phyloP scores from a whole-genome alignment of 1,284 basidiomycete species.

The Fomitopsis palustris region DNA sequence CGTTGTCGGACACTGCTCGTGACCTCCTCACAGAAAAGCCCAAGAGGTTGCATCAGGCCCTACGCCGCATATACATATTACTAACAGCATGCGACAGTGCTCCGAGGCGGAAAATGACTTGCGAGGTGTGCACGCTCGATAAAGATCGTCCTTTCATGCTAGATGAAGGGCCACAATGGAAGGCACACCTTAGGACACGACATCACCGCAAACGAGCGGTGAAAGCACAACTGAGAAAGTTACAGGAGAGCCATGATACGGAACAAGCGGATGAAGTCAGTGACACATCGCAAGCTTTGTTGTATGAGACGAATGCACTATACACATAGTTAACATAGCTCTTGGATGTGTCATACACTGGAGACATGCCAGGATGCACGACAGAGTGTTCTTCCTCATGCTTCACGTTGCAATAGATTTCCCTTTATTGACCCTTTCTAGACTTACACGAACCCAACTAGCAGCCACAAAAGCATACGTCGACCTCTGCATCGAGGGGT shows the following conservation, averaged over 20 bases:
- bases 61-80: constrained; percentile 34
- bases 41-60: constrained; percentile 31
- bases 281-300: not conserved
- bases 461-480: too few species aligned
- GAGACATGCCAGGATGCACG: too few species aligned
- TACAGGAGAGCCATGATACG: not conserved
- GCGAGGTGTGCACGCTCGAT: constrained; percentile 69
- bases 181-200: constrained; percentile 57
- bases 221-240: not conserved
- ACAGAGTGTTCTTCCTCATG: too few species aligned
- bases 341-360: too few species aligned
- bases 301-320: not conserved
- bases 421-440: too few species aligned
- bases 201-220: constrained; percentile 42
- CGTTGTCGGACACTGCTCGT: constrained; percentile 53
- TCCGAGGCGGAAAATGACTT: constrained; percentile 47
- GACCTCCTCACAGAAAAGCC: constrained; percentile 44
- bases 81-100: constrained; percentile 39
- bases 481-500: too few species aligned
- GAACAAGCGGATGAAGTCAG: not conserved
- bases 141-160: constrained; percentile 70
- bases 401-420: too few species aligned
- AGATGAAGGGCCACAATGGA: constrained; percentile 65
- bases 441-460: too few species aligned
- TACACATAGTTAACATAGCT: not conserved